Evolutionary conservation across 2,329 filamentous ascomycete species (phyloP), one percentile per base, ranked within the genome.

Genomic region (Neofusicoccum laricinum): DNA sequence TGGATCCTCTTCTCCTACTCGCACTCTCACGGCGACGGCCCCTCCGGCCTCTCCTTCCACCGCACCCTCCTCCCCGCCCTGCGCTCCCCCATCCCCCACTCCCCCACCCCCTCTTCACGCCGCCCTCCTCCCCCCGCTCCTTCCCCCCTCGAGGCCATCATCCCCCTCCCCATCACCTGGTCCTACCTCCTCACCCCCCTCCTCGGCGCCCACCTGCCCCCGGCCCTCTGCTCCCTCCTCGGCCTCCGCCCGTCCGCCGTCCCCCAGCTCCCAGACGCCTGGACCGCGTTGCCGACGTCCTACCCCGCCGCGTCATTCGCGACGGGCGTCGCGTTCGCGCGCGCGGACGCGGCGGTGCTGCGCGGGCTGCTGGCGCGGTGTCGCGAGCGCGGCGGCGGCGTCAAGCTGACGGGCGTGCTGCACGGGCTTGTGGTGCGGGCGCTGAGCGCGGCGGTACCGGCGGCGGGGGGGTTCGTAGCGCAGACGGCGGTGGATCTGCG

Each of bases 21-120:
- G 0, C 81, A 84, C 69, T 70, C 73, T 1, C 70, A 80, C 3
- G 78, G 77, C 7, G 81, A 84, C 66, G 82, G 81, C 0, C 74
- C 73, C 41, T 77, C 76, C 0, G 80, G 79, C 5, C 59, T 75
- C 0, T 68, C 76, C 4, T 82, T 84, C 64, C 81, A 83, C 63
- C 71, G 68, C 3, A 73, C 77, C 0, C 77, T 83, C 51, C 68
- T 80, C 11, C 21, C 71, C 4, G 72, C 69, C 2, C 59, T 70
- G 14, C 45, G 71, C n/a, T 38, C 59, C 7, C 41, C 40, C 55
- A n/a, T 21, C 21, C 5, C 15, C 36, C 10, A 34, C 8, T 21
- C 50, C 1, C 19, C 36, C 5, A 15, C 51, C 6, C 11, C 38
- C n/a, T 32, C 46, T 14, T 8, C 17, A 19, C 61, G 38, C 46